A percentile compares a stretch with the other conserved stretches of the same genome.
Evolutionary conservation across 2,329 filamentous ascomycete genomes (phyloP).

Genomic region (Alternaria novae-zelandiae): DNA sequence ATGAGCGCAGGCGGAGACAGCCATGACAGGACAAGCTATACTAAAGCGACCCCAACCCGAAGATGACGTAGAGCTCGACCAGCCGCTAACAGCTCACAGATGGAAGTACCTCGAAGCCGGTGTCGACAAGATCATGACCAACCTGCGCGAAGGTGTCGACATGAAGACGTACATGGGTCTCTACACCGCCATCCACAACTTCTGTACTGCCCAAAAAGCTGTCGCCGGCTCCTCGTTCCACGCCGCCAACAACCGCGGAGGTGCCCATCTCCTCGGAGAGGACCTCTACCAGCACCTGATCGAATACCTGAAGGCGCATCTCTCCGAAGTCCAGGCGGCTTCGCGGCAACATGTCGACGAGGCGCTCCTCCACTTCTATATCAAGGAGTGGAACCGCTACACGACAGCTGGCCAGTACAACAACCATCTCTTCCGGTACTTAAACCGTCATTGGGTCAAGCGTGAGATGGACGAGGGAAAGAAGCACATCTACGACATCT

Average conservation of each 20-base stretch:
- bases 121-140: constrained; percentile 91
- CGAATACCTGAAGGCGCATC: constrained; percentile 79
- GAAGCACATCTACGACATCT: constrained; percentile 97
- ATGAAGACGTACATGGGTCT: constrained; percentile 98
- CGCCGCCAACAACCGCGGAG: constrained; percentile 71
- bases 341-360: constrained; percentile 87
- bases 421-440: constrained; percentile 93
- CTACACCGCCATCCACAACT: constrained; percentile 98
- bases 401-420: constrained; percentile 96
- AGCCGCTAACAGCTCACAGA: constrained; percentile 56
- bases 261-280: constrained; percentile 93
- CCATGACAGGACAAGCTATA: background rate
- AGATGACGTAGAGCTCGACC: background rate
- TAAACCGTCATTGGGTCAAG: constrained; percentile 99
- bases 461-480: constrained; percentile 98
- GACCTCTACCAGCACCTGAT: constrained; percentile 94
- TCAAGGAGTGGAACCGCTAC: constrained; percentile 94
- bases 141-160: constrained; percentile 89
- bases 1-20: background rate
- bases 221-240: constrained; percentile 63
- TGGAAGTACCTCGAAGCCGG: constrained; percentile 90
- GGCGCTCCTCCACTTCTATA: constrained; percentile 89
- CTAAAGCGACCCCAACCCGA: background rate
- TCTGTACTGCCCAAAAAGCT: constrained; percentile 97
- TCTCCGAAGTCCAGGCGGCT: constrained; percentile 71